Evolutionary conservation across 768 basidiomycete genomes (phyloP).

Genomic region (Terana coerulea): DNA sequence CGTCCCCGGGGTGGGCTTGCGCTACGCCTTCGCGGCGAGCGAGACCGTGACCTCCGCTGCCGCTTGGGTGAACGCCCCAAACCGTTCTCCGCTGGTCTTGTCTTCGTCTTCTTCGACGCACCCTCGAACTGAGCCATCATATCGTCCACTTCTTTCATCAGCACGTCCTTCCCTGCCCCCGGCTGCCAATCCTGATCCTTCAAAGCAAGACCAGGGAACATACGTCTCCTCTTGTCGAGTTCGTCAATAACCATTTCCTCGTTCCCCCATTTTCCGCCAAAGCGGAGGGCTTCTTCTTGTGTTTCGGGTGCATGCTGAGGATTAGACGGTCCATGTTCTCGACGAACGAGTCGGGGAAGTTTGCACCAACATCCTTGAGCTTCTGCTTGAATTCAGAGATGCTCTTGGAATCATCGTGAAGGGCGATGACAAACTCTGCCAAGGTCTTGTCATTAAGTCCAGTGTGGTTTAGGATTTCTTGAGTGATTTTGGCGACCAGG

Average conservation of each 20-base stretch:
- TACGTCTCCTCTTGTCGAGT: constrained; percentile 70
- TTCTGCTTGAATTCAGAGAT: constrained; percentile 78
- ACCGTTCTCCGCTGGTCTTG: constrained; percentile 38
- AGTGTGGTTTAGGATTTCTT: constrained; percentile 88
- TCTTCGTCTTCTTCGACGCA: constrained; percentile 58
- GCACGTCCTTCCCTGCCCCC: constrained; percentile 66
- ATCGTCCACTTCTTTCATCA: constrained; percentile 88
- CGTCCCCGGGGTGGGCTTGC: constrained; percentile 60
- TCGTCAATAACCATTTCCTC: constrained; percentile 45
- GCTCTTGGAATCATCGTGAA: constrained; percentile 82
- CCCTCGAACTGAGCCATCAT: constrained; percentile 74
- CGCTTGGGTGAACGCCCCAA: constrained; percentile 46
- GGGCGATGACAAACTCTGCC: constrained; percentile 90
- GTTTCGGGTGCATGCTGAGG: constrained; percentile 91
- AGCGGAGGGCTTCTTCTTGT: constrained; percentile 59
- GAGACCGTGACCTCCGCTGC: constrained; percentile 47
- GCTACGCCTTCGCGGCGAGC: constrained; percentile 45
- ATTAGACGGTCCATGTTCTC: constrained; percentile 95
- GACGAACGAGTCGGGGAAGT: constrained; percentile 86
- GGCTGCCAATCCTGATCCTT: constrained; percentile 69
- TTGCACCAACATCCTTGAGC: constrained; percentile 71
- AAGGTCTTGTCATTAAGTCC: constrained; percentile 87
- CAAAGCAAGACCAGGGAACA: constrained; percentile 88
- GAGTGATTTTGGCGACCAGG: constrained; percentile 85
- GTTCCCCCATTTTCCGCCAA: constrained; percentile 28